phyloP scores from a whole-genome alignment of 1,284 basidiomycete species.

The Sphagnurus paluster region DNA sequence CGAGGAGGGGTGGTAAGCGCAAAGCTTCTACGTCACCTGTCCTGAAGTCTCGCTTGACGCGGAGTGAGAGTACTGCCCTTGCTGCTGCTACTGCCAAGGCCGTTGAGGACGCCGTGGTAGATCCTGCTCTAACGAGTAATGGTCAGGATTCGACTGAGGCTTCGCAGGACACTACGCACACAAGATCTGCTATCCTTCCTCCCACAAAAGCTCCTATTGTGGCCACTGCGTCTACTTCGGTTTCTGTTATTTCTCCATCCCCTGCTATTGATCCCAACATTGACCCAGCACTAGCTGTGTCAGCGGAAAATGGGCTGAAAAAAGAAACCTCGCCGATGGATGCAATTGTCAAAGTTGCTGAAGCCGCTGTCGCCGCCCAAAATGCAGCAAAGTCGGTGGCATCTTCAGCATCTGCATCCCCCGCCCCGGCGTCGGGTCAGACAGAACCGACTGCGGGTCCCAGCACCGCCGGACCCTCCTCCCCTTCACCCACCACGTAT shows the following conservation, averaged over 20 bases:
- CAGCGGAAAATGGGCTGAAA: not conserved
- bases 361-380: slow-evolving; percentile 35
- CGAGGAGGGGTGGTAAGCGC: slow-evolving; percentile 17
- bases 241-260: not conserved
- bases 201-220: not conserved
- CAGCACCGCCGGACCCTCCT: slow-evolving; percentile 10
- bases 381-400: slow-evolving; percentile 24
- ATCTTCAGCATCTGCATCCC: slow-evolving; percentile 8
- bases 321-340: slow-evolving; percentile 23
- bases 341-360: slow-evolving; percentile 34
- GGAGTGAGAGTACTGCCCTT: slow-evolving; percentile 22
- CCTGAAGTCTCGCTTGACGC: slow-evolving; percentile 10
- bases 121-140: too few relatives aligned
- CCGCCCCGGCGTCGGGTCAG: slow-evolving; percentile 8
- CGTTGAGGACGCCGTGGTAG: not conserved
- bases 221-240: not conserved
- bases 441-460: slow-evolving; percentile 9
- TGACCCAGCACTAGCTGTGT: slow-evolving; percentile 13
- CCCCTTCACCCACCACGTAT: slow-evolving; percentile 9
- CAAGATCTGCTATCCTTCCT: too few relatives aligned
- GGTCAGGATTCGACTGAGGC: too few relatives aligned
- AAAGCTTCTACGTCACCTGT: slow-evolving; percentile 6
- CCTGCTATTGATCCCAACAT: slow-evolving; percentile 13
- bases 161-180: too few relatives aligned
- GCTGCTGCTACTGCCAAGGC: slow-evolving; percentile 19